Evolutionary conservation across 371 early-diverging fungal species (phyloP), one percentile per base, ranked within the genome.

Genomic region (Apophysomyces sp.): DNA sequence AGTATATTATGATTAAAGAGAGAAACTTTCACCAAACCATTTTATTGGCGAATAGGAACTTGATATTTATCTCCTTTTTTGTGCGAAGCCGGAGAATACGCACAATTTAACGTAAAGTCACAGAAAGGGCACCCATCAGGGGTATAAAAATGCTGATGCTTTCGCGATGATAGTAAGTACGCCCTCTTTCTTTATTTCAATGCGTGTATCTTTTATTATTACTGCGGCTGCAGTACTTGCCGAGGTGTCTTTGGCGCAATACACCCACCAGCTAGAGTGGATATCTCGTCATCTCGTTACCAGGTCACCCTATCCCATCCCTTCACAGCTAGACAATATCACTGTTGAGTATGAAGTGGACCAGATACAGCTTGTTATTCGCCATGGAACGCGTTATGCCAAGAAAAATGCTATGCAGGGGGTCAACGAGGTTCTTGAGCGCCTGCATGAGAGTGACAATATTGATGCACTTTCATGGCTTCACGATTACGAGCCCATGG

Each of bases 311-410:
- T 57, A 57, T 26, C 57, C 57, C 11, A 39, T 41, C 26, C 29
- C 41, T 28, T 27, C 32, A 1, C 18, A 9, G 12, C 40, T 40
- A 3, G 57, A 57, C 12, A 57, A 24, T 8, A 57, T 57, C 39
- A 37, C 57, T 29, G 5, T 21, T 0, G 24, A 37, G 8, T 57
- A 57, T 27, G 13, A 26, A 26, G 18, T 73, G 8, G 58, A 65
- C 11, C 76, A 73, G 31, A 41, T 71, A 0, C 76, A 76, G 27
- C n/a, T 70, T 6, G 44, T 76, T 9, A 54, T 66, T 34, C 73
- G 76, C 6, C 76, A 73, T 40, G 76, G 76, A 11, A 67, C 70
- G 4, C 68, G 76, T 0, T 73, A 66, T 37, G 68, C 76, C 0
- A 64, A 57, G 0, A 24, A n/a, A 9, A 62, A 58, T 5, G 68